Percentiles rank a stretch among this genome's conserved stretches.
Evolutionary conservation across 2,329 filamentous ascomycete species (phyloP).

Genomic region (Cladorrhinum sp.): DNA sequence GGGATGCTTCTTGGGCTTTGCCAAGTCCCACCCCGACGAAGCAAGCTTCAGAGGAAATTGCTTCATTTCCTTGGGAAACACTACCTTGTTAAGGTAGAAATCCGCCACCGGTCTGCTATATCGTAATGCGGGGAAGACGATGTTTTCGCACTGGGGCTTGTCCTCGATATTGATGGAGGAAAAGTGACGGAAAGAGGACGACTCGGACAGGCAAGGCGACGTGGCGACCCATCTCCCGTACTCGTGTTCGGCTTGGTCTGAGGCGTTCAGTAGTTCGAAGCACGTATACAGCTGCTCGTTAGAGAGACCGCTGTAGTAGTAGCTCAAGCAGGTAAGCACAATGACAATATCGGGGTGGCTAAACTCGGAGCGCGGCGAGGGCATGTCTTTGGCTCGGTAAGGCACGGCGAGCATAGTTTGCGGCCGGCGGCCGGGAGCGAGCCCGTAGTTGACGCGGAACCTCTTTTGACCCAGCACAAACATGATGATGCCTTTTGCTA

Average conservation of each 20-base stretch:
- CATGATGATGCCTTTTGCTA: slow-evolving; percentile 58
- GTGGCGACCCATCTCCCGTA: slow-evolving; percentile 51
- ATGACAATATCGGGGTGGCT: slow-evolving; percentile 67
- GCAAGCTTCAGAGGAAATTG: slow-evolving; percentile 63
- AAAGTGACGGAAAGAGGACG: slow-evolving; percentile 45
- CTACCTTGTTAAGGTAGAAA: slow-evolving; percentile 60
- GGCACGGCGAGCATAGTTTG: slow-evolving; percentile 53
- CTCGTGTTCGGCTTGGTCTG: slow-evolving; percentile 54
- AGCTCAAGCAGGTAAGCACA: slow-evolving; percentile 61
- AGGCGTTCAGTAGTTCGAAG: slow-evolving; percentile 49
- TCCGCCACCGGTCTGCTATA: slow-evolving; percentile 54
- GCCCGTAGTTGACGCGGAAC: slow-evolving; percentile 65
- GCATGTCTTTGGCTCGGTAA: slow-evolving; percentile 62
- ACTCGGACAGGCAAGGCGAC: slow-evolving; percentile 45
- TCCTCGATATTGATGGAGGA: slow-evolving; percentile 59
- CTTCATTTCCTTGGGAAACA: slow-evolving; percentile 63
- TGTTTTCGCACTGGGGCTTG: slow-evolving; percentile 39
- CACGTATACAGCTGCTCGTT: slow-evolving; percentile 46
- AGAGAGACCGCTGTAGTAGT: slow-evolving; percentile 61
- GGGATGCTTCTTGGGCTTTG: slow-evolving; percentile 35
- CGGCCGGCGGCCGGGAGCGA: slow-evolving; percentile 47
- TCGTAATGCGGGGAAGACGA: slow-evolving; percentile 53
- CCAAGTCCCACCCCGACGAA: slow-evolving; percentile 65
- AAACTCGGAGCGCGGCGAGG: slow-evolving; percentile 61
- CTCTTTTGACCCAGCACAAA: slow-evolving; percentile 60